These are phyloP conservation scores for Fagus sylvatica DNA, from an alignment of 306 rosid genomes.

Conservation along the genomic window DNA sequence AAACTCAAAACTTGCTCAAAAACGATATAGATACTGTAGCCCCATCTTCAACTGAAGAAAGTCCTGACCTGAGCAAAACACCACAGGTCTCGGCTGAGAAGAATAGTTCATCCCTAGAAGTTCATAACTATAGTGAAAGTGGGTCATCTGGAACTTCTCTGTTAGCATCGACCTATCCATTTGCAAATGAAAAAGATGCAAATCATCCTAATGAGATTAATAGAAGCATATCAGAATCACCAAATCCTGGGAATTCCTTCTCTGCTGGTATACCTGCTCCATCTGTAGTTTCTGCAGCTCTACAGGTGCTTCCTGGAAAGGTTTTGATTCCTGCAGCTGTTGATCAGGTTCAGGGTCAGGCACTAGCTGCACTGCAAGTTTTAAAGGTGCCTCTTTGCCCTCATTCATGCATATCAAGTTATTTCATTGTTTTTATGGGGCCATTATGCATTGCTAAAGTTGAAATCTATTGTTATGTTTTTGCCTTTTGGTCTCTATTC, in stretches of 20 bases:
- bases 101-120: constrained; percentile 47
- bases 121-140: constrained; percentile 32
- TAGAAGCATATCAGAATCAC: constrained; percentile 50
- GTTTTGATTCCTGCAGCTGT: constrained; percentile 89
- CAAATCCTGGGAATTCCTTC: constrained; percentile 59
- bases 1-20: constrained; percentile 37
- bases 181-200: constrained; percentile 42
- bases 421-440: not conserved
- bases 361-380: constrained; percentile 87
- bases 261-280: constrained; percentile 97
- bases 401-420: not conserved
- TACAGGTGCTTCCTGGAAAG: constrained; percentile 78
- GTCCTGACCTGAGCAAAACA: constrained; percentile 37
- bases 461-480: not conserved
- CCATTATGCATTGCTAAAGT: constrained; percentile 6
- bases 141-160: constrained; percentile 30
- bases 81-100: constrained; percentile 43
- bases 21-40: constrained; percentile 36
- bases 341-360: constrained; percentile 98
- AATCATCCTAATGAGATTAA: constrained; percentile 32
- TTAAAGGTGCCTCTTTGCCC: constrained; percentile 60
- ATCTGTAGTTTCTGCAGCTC: constrained; percentile 75
- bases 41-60: constrained; percentile 42
- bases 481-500: not conserved
- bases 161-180: constrained; percentile 31